Evolutionary conservation across 1,139 yeast species (phyloP), one percentile per base, ranked within the genome.

Genomic region (Hanseniaspora gamundiae): DNA sequence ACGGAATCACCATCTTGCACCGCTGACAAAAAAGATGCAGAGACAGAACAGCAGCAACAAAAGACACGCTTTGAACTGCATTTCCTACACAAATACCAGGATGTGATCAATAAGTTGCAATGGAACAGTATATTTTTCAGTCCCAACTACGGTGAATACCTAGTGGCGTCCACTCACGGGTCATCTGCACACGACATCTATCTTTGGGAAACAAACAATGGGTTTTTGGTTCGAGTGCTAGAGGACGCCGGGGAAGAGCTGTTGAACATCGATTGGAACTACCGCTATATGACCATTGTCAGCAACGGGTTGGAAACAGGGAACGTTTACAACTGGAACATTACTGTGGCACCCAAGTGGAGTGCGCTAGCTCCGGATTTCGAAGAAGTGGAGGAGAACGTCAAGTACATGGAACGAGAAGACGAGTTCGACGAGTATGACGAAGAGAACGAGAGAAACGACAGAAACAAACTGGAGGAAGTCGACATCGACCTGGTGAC

Each of bases 321-420:
- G 0, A 70, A 76, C 24, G 73, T 88, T 1, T 87, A 85, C 58
- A 60, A 84, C 41, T 91, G 96, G 96, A 77, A 83, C 45, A 74
- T 85, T 16, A 76, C 75, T 39, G 76, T 84, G 35, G 94, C 94
- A 0, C 96, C 87, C 55, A 83, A 85, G 62, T 88, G 98, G 98
- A 82, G 94, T 61, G 95, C 96, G 0, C 68, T 88, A 52, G 97
- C 97, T 0, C 97, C 97, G 0, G 98, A 91, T 61, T 88, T 91
- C 59, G 94, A 83, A 44, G 97, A 88, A 59, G 79, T 88, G 38
- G 96, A 88, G 58, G 95, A 88, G 56, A 88, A 87, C 56, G 80
- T 86, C 13, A 87, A 84, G 48, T 88, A 88, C 60, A 76, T 78
- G 50, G 98, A 88, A 56, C 73, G 74, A 47, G 98, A 88, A 59